phyloP scores from a whole-genome alignment of 257 asterid genomes.

The Solanum commersonii region DNA sequence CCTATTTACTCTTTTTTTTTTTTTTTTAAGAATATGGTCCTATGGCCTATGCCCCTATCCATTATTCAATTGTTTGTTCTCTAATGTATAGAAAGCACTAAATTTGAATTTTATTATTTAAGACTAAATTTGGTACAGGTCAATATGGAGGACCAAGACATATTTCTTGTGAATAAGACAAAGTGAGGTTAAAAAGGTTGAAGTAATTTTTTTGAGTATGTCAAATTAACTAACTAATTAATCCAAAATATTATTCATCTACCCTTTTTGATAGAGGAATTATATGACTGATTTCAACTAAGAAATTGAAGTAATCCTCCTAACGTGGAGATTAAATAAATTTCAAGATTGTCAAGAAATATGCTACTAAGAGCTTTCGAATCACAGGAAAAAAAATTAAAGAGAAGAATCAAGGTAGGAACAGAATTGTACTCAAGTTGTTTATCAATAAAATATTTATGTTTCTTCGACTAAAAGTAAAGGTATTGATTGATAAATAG shows the following conservation, averaged over 20 bases:
- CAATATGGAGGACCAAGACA: background rate
- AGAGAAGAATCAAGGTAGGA: too few species aligned
- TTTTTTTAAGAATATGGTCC: background rate
- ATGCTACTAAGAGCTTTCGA: too few species aligned
- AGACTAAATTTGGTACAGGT: background rate
- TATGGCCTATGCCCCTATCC: background rate
- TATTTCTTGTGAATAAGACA: too few species aligned
- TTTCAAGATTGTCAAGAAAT: too few species aligned
- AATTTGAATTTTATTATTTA: background rate
- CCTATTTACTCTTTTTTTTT: background rate
- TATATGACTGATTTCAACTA: background rate
- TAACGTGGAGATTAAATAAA: too few species aligned
- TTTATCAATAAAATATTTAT: too few species aligned
- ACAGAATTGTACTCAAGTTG: fast-evolving
- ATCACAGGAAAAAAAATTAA: too few species aligned
- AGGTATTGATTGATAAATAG: background rate
- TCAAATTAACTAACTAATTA: background rate
- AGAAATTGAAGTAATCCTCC: background rate
- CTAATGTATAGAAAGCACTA: background rate
- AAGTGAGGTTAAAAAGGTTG: background rate
- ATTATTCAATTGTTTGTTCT: background rate
- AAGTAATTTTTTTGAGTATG: background rate
- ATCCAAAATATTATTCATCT: background rate
- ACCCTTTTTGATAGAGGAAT: background rate
- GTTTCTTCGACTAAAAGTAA: background rate